Conservation (phyloP, 371 early-diverging fungal genomes). For the Massospora cicadina region DNA sequence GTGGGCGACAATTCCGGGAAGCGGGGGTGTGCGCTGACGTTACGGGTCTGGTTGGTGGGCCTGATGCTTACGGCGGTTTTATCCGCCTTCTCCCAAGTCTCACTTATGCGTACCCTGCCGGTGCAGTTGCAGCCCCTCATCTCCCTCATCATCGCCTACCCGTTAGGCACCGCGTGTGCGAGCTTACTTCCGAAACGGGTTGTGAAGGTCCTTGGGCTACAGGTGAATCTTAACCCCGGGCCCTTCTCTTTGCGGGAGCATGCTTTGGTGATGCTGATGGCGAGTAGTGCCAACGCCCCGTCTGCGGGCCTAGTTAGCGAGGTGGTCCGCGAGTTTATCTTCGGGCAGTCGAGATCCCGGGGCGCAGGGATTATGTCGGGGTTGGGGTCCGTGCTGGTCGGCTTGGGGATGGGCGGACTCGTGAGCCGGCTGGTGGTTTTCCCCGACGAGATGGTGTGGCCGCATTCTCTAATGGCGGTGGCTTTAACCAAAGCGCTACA, state of each 20-base stretch:
- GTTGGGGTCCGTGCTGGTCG: conserved; percentile 19
- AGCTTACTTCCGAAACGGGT: not conserved
- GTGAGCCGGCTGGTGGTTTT: conserved; percentile 35
- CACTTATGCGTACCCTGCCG: not conserved
- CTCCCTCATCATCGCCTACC: not conserved
- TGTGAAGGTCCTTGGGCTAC: not conserved
- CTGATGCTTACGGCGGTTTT: not conserved
- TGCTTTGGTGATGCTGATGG: not conserved
- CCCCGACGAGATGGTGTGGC: conserved; percentile 62
- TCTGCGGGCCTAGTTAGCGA: not conserved
- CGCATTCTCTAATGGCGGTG: conserved; percentile 42
- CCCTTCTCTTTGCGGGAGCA: not conserved
- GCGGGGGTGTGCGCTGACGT: not conserved
- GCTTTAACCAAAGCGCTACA: conserved; percentile 60
- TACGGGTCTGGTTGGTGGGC: not conserved
- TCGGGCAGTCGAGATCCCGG: not conserved
- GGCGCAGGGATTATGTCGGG: not conserved
- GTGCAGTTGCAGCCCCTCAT: not conserved
- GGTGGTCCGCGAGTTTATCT: not conserved
- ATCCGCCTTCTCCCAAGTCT: not conserved
- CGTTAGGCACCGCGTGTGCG: not conserved
- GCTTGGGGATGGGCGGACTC: conserved; percentile 63
- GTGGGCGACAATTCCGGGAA: not conserved
- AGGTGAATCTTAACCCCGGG: not conserved
- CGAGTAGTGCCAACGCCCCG: not conserved